phyloP scores from a whole-genome alignment of 306 rosid genomes.

The Fragaria nilgerrensis region DNA sequence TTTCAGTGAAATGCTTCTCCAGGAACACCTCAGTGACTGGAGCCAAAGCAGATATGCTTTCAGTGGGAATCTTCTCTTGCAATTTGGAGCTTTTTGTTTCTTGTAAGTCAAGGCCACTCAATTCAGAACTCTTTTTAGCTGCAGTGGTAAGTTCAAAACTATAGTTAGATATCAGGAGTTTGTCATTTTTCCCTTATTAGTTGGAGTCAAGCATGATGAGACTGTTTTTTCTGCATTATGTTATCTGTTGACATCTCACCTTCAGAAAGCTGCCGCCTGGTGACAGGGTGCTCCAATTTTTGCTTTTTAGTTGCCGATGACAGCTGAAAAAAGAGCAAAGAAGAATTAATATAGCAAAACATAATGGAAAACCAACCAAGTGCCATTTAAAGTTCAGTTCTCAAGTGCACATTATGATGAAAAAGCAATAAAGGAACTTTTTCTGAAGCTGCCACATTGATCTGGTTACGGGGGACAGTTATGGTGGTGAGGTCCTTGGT shows the following conservation, averaged over 20 bases:
- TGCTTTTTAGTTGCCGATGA: constrained; percentile 56
- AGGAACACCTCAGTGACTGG: constrained; percentile 30
- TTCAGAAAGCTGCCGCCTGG: constrained; percentile 35
- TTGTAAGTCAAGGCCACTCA: constrained; percentile 27
- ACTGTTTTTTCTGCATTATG: constrained; percentile 8
- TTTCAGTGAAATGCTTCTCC: constrained; percentile 34
- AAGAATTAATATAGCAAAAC: constrained; percentile 22
- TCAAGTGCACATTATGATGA: not conserved
- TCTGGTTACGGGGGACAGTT: not conserved
- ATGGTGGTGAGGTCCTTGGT: not conserved
- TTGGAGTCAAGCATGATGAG: constrained; percentile 19
- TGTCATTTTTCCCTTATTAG: constrained; percentile 12
- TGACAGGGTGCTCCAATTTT: constrained; percentile 45
- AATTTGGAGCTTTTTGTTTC: constrained; percentile 35
- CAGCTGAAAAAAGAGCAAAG: constrained; percentile 40
- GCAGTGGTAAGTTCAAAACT: constrained; percentile 31
- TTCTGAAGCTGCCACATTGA: not conserved
- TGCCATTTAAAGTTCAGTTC: not conserved
- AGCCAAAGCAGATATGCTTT: constrained; percentile 25
- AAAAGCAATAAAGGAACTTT: no score
- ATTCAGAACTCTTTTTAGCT: constrained; percentile 42
- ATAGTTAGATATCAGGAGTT: constrained; percentile 19
- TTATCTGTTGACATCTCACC: constrained; percentile 49
- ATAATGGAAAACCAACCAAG: constrained; percentile 11
- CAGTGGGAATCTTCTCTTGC: constrained; percentile 27